phyloP scores from a whole-genome alignment of 768 basidiomycete species.

The Mycena pura region DNA sequence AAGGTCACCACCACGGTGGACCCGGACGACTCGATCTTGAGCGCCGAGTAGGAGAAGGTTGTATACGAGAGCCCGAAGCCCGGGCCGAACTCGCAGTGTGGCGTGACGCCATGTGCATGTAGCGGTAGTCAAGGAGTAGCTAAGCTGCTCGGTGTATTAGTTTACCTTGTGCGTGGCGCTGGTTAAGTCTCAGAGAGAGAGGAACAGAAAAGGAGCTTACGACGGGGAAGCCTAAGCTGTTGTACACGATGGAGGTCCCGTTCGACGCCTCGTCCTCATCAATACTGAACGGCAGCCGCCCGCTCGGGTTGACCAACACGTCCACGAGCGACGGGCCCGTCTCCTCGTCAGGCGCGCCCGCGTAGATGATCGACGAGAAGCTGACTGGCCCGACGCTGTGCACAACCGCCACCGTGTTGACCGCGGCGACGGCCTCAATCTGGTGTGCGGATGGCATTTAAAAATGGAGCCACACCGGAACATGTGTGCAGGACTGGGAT shows the following conservation, averaged over 20 bases:
- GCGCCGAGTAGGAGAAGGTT: conserved; percentile 65
- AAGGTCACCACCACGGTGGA: conserved; percentile 43
- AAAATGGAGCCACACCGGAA: too few relatives aligned
- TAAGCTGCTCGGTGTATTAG: conserved; percentile 72
- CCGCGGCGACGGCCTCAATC: conserved; percentile 65
- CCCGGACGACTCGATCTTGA: conserved; percentile 45
- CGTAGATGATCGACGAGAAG: conserved; percentile 62
- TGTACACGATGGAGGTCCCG: conserved; percentile 40
- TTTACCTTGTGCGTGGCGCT: conserved; percentile 50
- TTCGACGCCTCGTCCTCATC: conserved; percentile 49
- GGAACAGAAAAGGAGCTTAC: conserved; percentile 7
- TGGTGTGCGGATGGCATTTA: too few relatives aligned
- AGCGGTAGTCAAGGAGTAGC: conserved; percentile 72
- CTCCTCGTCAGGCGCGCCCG: conserved; percentile 64
- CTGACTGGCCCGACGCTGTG: conserved; percentile 79
- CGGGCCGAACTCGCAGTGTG: conserved; percentile 66
- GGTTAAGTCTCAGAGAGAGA: conserved; percentile 12
- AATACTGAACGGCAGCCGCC: conserved; percentile 74
- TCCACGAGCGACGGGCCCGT: conserved; percentile 80
- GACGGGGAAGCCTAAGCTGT: conserved; percentile 47
- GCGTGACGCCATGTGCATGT: conserved; percentile 59
- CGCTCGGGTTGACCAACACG: conserved; percentile 79
- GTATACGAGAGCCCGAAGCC: conserved; percentile 76
- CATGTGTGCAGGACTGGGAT: too few relatives aligned
- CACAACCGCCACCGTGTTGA: conserved; percentile 83